These are phyloP conservation scores for Beauveria pseudobassiana DNA, from an alignment of 2,329 filamentous ascomycete species.

Conservation along the genomic window DNA sequence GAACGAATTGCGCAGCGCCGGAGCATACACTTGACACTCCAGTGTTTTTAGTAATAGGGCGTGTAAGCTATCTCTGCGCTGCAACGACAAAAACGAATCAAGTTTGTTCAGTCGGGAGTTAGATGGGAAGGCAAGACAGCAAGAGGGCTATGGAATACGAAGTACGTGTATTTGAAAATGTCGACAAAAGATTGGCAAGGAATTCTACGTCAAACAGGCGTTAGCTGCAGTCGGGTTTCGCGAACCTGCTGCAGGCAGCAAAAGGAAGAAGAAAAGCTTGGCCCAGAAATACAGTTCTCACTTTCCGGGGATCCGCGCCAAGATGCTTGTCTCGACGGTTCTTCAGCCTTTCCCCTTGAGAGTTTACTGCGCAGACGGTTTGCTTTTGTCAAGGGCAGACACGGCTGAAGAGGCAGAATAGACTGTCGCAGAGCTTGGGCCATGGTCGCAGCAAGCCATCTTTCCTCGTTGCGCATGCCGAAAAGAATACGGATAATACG, in stretches of 20 bases:
- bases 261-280: background rate
- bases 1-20: background rate
- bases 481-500: too few relatives aligned
- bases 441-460: background rate
- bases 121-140: too few relatives aligned
- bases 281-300: constrained; percentile 7
- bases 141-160: too few relatives aligned
- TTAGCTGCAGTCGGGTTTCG: background rate
- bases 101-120: too few relatives aligned
- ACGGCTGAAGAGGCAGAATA: background rate
- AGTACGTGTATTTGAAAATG: too few relatives aligned
- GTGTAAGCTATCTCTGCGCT: too few relatives aligned
- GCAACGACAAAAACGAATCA: too few relatives aligned
- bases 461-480: background rate
- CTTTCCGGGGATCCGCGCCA: constrained; percentile 2
- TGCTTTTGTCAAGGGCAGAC: background rate
- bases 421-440: background rate
- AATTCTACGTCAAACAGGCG: background rate
- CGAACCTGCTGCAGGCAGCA: background rate
- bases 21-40: background rate
- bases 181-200: background rate
- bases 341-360: background rate
- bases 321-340: background rate
- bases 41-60: background rate
- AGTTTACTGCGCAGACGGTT: background rate